These are phyloP conservation scores for Ramichloridium luteum DNA, from an alignment of 2,329 filamentous ascomycete species.

Conservation along the genomic window DNA sequence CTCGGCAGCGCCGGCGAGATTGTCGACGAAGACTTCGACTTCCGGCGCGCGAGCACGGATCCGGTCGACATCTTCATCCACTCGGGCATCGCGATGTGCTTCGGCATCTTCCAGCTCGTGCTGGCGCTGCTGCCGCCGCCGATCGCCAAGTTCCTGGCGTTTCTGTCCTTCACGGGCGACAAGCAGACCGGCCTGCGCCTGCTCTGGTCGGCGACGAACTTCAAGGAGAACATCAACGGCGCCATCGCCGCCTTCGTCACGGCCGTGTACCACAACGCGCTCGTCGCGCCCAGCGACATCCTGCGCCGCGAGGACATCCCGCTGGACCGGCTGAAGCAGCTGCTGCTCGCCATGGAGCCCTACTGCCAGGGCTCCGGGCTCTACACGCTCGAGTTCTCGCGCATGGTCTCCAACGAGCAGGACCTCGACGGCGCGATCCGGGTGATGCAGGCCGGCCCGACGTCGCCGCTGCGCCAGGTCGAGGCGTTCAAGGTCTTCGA, in stretches of 20 bases:
- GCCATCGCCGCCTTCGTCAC: constrained; percentile 73
- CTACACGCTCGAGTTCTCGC: constrained; percentile 80
- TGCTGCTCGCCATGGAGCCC: constrained; percentile 61
- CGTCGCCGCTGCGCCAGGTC: constrained; percentile 73
- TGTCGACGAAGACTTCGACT: constrained; percentile 41
- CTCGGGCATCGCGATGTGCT: constrained; percentile 79
- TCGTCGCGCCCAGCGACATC: constrained; percentile 81
- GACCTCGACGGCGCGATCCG: constrained; percentile 55
- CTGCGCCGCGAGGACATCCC: constrained; percentile 60
- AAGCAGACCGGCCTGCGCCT: constrained; percentile 68
- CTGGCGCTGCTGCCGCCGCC: constrained; percentile 89
- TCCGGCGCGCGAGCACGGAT: constrained; percentile 51
- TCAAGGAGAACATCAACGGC: constrained; percentile 73
- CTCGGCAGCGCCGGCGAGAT: constrained; percentile 5
- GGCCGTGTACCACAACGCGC: constrained; percentile 76
- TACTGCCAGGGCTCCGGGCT: constrained; percentile 72
- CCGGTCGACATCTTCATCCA: constrained; percentile 80
- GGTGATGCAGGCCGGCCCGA: constrained; percentile 31
- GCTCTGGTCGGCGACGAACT: constrained; percentile 82
- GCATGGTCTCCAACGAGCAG: constrained; percentile 56
- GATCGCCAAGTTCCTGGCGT: constrained; percentile 72
- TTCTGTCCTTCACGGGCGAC: constrained; percentile 86
- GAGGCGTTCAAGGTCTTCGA: constrained; percentile 79
- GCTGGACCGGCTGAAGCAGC: constrained; percentile 47
- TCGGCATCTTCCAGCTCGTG: constrained; percentile 70